Percentiles rank a stretch among this genome's conserved stretches.
These are phyloP conservation scores for Glebionis coronaria DNA, from an alignment of 129 eudicot genomes.

Conservation along the genomic window DNA sequence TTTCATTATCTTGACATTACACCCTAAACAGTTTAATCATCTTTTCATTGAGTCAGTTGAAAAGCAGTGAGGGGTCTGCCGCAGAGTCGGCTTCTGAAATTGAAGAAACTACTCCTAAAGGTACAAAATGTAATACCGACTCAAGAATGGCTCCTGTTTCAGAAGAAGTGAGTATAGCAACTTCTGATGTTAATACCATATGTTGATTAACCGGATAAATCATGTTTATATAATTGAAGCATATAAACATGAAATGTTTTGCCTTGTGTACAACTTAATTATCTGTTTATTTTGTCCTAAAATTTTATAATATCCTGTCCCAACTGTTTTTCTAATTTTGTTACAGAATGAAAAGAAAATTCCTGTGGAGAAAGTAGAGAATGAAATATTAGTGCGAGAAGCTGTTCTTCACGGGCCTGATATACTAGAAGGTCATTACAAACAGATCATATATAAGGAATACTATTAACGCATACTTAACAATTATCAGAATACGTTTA, in stretches of 20 bases:
- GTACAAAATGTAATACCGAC: slow-evolving; percentile 36
- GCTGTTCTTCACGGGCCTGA: slow-evolving; percentile 18
- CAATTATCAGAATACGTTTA: neutral
- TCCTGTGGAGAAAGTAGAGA: slow-evolving; percentile 34
- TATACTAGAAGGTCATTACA: neutral
- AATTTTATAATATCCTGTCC: neutral
- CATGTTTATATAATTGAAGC: neutral
- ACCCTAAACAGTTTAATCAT: neutral
- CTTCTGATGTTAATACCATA: neutral
- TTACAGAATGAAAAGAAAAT: slow-evolving; percentile 27
- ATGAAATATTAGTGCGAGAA: slow-evolving; percentile 25
- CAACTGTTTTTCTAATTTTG: neutral
- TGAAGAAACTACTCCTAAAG: slow-evolving; percentile 49
- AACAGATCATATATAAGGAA: neutral
- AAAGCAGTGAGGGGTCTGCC: slow-evolving; percentile 38
- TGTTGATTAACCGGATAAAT: neutral
- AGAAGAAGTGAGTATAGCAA: slow-evolving; percentile 45
- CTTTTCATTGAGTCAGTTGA: slow-evolving; percentile 31
- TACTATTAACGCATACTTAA: neutral
- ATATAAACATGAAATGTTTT: neutral
- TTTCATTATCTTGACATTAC: neutral
- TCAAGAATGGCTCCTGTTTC: slow-evolving; percentile 45
- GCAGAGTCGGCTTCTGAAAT: slow-evolving; percentile 56
- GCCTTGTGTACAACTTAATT: neutral
- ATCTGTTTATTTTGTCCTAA: slow-evolving; percentile 3